phyloP scores from a whole-genome alignment of 129 eudicot species.

The Mikania micrantha region DNA sequence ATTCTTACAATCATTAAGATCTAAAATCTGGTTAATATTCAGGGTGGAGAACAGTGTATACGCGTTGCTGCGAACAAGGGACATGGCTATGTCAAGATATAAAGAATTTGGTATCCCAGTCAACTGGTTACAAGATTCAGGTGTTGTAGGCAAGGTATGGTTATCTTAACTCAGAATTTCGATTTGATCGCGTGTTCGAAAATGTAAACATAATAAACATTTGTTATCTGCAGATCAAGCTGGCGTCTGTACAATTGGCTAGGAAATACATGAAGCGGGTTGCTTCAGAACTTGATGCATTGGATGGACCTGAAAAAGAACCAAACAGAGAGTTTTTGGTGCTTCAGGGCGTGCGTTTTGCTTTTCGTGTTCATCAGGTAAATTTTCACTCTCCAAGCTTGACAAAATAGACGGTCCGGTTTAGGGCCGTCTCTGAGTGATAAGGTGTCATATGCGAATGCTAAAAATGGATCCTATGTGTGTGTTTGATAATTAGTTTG shows the following conservation, averaged over 20 bases:
- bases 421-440: too few relatives aligned
- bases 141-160: constrained; percentile 90
- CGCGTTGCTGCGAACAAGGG: constrained; percentile 84
- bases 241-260: constrained; percentile 90
- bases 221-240: constrained; percentile 65
- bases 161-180: neutral
- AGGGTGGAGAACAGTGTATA: constrained; percentile 93
- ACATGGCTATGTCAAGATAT: constrained; percentile 93
- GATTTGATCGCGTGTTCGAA: neutral
- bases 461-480: too few relatives aligned
- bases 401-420: neutral
- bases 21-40: constrained; percentile 1
- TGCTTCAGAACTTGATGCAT: constrained; percentile 80
- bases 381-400: neutral
- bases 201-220: neutral
- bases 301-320: constrained; percentile 88
- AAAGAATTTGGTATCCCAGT: constrained; percentile 87
- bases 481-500: too few relatives aligned
- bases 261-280: constrained; percentile 95
- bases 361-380: constrained; percentile 99
- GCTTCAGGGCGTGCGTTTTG: constrained; percentile 96
- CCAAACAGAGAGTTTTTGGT: constrained; percentile 93
- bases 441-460: too few relatives aligned
- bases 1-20: neutral
- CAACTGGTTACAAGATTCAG: constrained; percentile 88